These are phyloP conservation scores for Chenopodium formosanum DNA, from an alignment of 148 eudicot genomes.

Conservation along the genomic window DNA sequence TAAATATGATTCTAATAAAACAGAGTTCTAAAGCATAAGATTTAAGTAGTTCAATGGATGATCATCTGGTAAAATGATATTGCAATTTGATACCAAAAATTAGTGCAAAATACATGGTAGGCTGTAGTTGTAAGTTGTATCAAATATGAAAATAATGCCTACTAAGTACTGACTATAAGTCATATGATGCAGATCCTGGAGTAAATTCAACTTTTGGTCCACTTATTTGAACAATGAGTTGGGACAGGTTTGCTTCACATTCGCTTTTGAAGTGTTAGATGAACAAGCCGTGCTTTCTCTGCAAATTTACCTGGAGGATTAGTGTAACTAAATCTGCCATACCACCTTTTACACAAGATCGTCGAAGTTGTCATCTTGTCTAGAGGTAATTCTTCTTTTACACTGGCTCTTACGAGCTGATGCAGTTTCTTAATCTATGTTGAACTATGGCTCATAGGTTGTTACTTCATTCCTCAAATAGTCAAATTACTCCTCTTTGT, in stretches of 20 bases:
- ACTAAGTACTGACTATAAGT: background rate
- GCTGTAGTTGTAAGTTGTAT: background rate
- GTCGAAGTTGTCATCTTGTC: background rate
- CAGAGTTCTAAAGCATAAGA: background rate
- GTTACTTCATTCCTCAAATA: background rate
- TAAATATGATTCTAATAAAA: background rate
- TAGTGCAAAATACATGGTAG: background rate
- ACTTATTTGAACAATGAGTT: background rate
- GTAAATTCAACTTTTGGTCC: background rate
- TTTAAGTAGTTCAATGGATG: background rate
- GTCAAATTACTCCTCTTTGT: background rate
- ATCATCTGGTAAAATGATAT: too few species aligned
- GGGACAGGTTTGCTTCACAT: too few species aligned
- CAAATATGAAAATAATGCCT: background rate
- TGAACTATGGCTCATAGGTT: background rate
- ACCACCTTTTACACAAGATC: background rate
- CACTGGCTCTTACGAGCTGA: background rate
- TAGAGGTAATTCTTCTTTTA: conserved; percentile 5
- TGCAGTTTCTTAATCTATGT: background rate
- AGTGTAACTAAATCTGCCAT: background rate
- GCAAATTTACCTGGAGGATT: background rate
- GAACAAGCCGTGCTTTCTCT: background rate
- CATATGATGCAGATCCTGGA: conserved; percentile 2
- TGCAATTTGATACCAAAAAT: background rate
- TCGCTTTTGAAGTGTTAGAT: background rate